A percentile compares a stretch with the other conserved stretches of the same genome.
phyloP scores from a whole-genome alignment of 176 grass and related monocot species.

The Eremochloa ophiuroides region DNA sequence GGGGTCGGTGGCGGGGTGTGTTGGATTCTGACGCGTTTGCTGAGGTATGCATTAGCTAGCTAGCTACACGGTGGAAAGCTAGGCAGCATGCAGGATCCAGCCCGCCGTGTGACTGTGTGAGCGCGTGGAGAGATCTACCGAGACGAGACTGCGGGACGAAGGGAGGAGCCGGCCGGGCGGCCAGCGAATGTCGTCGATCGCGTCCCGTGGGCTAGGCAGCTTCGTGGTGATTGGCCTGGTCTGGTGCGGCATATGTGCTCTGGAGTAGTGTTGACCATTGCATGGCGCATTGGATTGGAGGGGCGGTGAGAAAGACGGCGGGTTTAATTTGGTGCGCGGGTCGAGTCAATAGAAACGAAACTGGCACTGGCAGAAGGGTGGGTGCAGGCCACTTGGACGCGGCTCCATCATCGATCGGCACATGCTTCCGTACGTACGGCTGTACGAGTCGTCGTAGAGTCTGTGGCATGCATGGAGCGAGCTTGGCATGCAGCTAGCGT shows the following conservation, averaged over 20 bases:
- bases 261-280: background rate
- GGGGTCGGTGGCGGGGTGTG: background rate
- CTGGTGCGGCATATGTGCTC: background rate
- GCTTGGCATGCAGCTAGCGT: too few relatives aligned
- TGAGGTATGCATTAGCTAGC: background rate
- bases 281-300: too few relatives aligned
- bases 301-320: background rate
- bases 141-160: background rate
- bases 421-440: background rate
- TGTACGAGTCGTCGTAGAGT: background rate
- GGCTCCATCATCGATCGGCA: background rate
- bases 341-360: background rate
- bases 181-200: background rate
- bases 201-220: background rate
- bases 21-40: conserved; percentile 6
- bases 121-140: conserved; percentile 1
- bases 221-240: background rate
- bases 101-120: background rate
- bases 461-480: too few relatives aligned
- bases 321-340: background rate
- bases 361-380: background rate
- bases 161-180: background rate
- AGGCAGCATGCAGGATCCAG: background rate
- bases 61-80: background rate
- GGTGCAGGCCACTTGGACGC: background rate